Conservation (phyloP, 306 rosid genomes). For the Glycine tomentella region DNA sequence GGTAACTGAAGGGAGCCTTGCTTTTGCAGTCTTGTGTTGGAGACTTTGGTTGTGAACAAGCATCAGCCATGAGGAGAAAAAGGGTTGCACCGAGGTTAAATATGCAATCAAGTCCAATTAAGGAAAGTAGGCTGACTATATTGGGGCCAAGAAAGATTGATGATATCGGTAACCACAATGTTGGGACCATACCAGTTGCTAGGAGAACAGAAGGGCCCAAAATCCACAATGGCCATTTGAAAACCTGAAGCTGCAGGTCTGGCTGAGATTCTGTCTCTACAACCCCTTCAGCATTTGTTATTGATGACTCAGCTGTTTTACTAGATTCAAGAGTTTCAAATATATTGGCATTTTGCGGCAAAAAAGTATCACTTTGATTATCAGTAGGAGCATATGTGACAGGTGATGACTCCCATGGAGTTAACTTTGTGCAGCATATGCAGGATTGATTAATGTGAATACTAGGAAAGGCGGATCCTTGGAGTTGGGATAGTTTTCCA, state of each 20-base stretch:
- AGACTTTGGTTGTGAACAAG: slow-evolving; percentile 69
- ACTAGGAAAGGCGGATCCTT: slow-evolving; percentile 40
- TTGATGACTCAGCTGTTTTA: slow-evolving; percentile 53
- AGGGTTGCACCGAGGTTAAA: slow-evolving; percentile 90
- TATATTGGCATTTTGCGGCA: slow-evolving; percentile 59
- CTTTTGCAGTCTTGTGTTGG: slow-evolving; percentile 62
- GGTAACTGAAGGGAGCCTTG: slow-evolving; percentile 88
- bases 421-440: slow-evolving; percentile 65
- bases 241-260: slow-evolving; percentile 59
- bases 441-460: slow-evolving; percentile 48
- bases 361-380: slow-evolving; percentile 51
- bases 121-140: slow-evolving; percentile 84
- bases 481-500: slow-evolving; percentile 50
- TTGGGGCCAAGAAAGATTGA: slow-evolving; percentile 84
- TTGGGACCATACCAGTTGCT: slow-evolving; percentile 80
- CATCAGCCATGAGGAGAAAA: slow-evolving; percentile 95
- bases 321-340: slow-evolving; percentile 66
- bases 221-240: slow-evolving; percentile 95
- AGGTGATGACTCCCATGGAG: slow-evolving; percentile 79
- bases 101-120: slow-evolving; percentile 90
- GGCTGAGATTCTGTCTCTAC: slow-evolving; percentile 52
- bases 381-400: slow-evolving; percentile 60
- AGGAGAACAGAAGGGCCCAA: slow-evolving; percentile 89
- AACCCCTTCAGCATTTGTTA: slow-evolving; percentile 48
- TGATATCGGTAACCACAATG: slow-evolving; percentile 89